A percentile compares a stretch with the other conserved stretches of the same genome.
Conservation (phyloP, 768 basidiomycete genomes). For the Psilocybe azurescens region DNA sequence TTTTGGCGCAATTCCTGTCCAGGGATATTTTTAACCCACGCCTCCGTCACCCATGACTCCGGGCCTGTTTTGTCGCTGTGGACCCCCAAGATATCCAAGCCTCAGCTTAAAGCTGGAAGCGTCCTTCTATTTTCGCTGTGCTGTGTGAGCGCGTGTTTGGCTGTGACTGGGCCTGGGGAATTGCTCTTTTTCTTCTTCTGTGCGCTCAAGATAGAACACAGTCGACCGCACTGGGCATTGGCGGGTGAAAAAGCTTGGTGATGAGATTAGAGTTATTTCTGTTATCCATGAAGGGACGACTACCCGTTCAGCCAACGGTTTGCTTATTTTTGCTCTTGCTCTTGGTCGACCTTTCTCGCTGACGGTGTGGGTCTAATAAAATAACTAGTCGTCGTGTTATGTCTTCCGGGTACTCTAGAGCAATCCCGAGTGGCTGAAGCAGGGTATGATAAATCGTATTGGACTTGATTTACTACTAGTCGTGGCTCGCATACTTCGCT, state of each 20-base stretch:
- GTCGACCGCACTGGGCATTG: neutral
- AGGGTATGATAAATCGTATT: neutral
- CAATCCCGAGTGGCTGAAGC: neutral
- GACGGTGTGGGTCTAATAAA: neutral
- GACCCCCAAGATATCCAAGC: constrained; percentile 18
- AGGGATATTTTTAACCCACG: constrained; percentile 7
- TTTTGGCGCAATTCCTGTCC: neutral
- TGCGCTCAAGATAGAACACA: neutral
- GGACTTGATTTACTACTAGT: neutral
- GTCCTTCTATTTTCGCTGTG: constrained; percentile 8
- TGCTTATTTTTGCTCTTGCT: neutral
- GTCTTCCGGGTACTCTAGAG: neutral
- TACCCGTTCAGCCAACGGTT: neutral
- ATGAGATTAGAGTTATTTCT: constrained; percentile 4
- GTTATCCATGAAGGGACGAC: neutral
- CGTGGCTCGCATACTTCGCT: neutral
- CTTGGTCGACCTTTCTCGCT: neutral
- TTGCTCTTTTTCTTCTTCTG: constrained; percentile 2
- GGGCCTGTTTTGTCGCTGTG: constrained; percentile 17
- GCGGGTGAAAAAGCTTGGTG: neutral
- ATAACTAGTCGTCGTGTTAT: neutral
- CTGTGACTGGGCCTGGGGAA: constrained; percentile 11
- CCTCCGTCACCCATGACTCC: constrained; percentile 5
- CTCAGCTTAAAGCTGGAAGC: constrained; percentile 10
- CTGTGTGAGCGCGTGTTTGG: constrained; percentile 8